Evolutionary conservation across 1,139 yeast species (phyloP), one percentile per base, ranked within the genome.

Genomic region (Taphrina deformans): DNA sequence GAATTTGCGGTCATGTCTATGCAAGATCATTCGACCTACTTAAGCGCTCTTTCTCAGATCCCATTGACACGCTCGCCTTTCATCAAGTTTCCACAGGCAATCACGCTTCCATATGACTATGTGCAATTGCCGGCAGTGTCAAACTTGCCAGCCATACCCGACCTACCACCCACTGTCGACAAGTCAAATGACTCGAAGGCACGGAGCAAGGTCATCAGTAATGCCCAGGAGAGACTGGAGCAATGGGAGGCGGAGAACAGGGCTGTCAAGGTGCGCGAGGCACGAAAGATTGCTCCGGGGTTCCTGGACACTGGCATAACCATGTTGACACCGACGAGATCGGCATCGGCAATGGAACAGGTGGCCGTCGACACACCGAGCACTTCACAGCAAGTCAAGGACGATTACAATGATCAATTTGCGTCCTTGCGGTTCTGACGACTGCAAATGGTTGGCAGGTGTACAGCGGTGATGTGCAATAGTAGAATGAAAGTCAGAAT

Each of bases 241-340:
- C 33, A n/a, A 35, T 65, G 66, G 66, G 52, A 55, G 46, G 38
- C 41, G 33, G 29, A 26, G 6, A 38, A 35, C 1, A 33, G 41
- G 44, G 58, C 46, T 45, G 44, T 48, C 24, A 27, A 41, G 5
- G 24, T 65, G 31, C 41, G 26, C 6, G 52, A 55, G 18, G 67
- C 66, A 12, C 50, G 62, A 4, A 23, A 48, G 26, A 35, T 65
- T 2, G 67, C 67, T 6, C 67, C 67, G 9, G 67, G 67, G 7
- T 65, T 56, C 29, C 59, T 65, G 10, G 67, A 65, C 23, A 60
- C 67, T 18, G 56, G 59, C 18, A 53, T 60, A 27, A 61, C 62
- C 9, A 27, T 65, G 45, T 26, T 65, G 27, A 45, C 51, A 18
- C 67, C 67, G 26, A 60, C 51, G 6, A 33, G 16, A 26, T n/a